Evolutionary conservation across 148 eudicot species (phyloP), one percentile per base, ranked within the genome.

Genomic region (Pharnaceum exiguum): DNA sequence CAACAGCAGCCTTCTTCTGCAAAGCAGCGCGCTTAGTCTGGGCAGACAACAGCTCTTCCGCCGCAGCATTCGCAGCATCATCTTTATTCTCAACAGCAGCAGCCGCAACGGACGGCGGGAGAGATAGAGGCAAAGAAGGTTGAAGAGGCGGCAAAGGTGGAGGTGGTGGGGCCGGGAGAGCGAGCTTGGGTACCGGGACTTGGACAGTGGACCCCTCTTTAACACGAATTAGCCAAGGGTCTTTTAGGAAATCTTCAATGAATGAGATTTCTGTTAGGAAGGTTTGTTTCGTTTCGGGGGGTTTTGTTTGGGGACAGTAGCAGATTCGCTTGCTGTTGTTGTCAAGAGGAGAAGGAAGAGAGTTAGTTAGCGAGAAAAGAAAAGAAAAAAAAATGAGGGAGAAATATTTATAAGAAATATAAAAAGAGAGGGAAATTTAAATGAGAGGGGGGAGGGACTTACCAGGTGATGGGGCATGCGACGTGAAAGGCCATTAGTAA

Each of bases 401-500:
- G 38, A 12, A 44, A 18, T 10, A 28, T 7, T 16, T 4, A 26
- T 32, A 12, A 11, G 19, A 44, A 19, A 26, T 21, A 11, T 1
- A 29, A 39, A 38, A 15, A 40, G 43, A 28, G 18, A 47, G 35
- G 5, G 22, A 16, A 26, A 31, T 39, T 18, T 5, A 22, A 42
- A 12, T 1, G 28, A 22, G 52, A 46, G 39, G 10, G 39, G 18
- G 8, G 51, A 15, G 9, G 31, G 31, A 45, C 27, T 43, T 66
- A 87, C 96, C 96, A 89, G 62, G 97, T 89, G 76, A 89, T 86
- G 77, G 97, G 97, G 75, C 97, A 89, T 31, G 84, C 87, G 66
- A 89, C 90, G 76, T 89, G 97, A 86, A 89, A 89, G 59, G 95
- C 97, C 95, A 83, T 79, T n/a, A n/a, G n/a, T n/a, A n/a, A n/a